Conservation (phyloP, 2,329 filamentous ascomycete genomes). For the Rugonectria rugulosa region DNA sequence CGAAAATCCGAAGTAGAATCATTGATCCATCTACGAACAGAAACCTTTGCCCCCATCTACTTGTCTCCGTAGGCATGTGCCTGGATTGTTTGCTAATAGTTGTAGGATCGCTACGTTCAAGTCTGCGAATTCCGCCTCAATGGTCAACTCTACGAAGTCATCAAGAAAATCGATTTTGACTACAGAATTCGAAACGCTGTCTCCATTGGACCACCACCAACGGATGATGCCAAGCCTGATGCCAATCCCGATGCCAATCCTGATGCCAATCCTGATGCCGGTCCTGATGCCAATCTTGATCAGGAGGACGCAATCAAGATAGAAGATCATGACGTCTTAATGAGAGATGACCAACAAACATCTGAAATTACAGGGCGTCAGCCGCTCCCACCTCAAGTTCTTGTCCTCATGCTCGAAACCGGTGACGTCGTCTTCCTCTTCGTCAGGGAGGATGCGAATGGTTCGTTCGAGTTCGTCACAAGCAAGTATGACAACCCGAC, state of each 20-base stretch:
- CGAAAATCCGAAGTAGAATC: too few relatives aligned
- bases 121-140: constrained; percentile 77
- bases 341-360: constrained; percentile 40
- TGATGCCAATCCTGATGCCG: too few relatives aligned
- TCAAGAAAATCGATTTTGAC: constrained; percentile 80
- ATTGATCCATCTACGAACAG: too few relatives aligned
- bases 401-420: constrained; percentile 78
- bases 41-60: background rate
- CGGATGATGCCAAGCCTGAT: too few relatives aligned
- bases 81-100: constrained; percentile 19
- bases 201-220: constrained; percentile 67
- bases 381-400: constrained; percentile 75
- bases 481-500: constrained; percentile 66
- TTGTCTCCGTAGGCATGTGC: too few relatives aligned
- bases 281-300: constrained; percentile 32
- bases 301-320: constrained; percentile 43
- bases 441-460: constrained; percentile 55
- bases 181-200: constrained; percentile 80
- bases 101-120: constrained; percentile 78
- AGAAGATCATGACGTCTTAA: constrained; percentile 50
- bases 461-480: constrained; percentile 66
- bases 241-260: too few relatives aligned
- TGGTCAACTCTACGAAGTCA: constrained; percentile 77
- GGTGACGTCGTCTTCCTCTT: constrained; percentile 82
- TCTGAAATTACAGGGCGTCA: constrained; percentile 10